Conservation (phyloP, 257 asterid genomes). For the Galeopsis tetrahit region DNA sequence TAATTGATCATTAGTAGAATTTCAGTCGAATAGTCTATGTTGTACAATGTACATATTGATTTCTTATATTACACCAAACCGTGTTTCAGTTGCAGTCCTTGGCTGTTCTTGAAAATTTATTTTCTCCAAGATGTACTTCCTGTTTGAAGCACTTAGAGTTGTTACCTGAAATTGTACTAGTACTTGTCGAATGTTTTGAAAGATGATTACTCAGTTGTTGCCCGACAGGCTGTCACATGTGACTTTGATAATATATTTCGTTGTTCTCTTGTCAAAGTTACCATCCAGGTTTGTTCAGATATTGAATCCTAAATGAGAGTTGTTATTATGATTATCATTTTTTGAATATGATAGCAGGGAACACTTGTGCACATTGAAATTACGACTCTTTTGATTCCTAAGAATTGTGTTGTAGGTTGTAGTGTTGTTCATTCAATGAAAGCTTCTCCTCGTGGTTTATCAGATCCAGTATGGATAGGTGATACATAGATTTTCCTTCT, state of each 20-base stretch:
- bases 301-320: constrained; percentile 7
- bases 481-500: background rate
- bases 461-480: constrained; percentile 4
- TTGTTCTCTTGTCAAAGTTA: constrained; percentile 42
- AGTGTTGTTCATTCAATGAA: background rate
- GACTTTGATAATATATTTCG: constrained; percentile 71
- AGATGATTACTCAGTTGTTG: constrained; percentile 89
- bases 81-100: constrained; percentile 31
- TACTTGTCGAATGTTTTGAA: constrained; percentile 59
- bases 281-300: constrained; percentile 41
- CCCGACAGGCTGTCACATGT: constrained; percentile 85
- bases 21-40: background rate
- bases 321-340: constrained; percentile 4
- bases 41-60: background rate
- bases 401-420: background rate
- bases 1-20: no score
- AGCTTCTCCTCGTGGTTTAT: background rate
- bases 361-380: background rate
- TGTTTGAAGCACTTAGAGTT: constrained; percentile 59
- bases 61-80: background rate
- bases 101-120: constrained; percentile 37
- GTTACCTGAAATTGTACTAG: constrained; percentile 86
- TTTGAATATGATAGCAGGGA: constrained; percentile 6
- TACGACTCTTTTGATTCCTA: background rate
- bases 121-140: no score